Base-by-base conservation (phyloP, 495 filamentous ascomycete species). In the Aspergillus sparsus region DNA sequence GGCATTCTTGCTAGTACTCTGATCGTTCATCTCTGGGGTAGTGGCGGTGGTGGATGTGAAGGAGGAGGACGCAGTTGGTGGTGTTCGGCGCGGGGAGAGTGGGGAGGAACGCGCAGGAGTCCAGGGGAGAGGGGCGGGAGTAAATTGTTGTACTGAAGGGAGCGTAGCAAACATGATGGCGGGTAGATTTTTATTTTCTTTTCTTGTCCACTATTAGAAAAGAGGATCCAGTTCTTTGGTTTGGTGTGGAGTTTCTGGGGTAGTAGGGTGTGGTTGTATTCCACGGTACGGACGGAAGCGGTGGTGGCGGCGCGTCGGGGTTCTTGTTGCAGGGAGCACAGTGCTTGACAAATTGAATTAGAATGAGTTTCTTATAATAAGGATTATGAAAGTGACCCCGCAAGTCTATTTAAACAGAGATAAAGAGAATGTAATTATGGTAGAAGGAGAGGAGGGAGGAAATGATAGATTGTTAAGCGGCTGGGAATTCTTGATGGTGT, bases 31-130 rank as follows among this genome's bases (percentile, higher is more conserved):
- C 27, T 53, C 33, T 21, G 51, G 53, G 45, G 60, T 50, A 44
- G 16, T 57, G 53, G 39, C 36, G 41, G 33, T 60, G 36, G 50
- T 55, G 15, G 46, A 42, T 36, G 31, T n/a, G 57, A 35, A 9
- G 63, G 49, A 9, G 63, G 49, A 31, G 55, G 55, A 62, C 2
- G 49, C 31, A 15, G 54, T 47, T 32, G 54, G 42, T 1, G 49
- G 35, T 11, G 60, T 21, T 34, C 60, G 65, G 66, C 46, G 72
- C 61, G 61, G 68, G 53, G 66, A 71, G 80, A 85, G 69, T 75
- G 81, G 59, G 66, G 78, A 74, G 78, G 86, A 62, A 72, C 81
- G 68, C 70, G 76, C 45, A 76, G 77, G 73, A 77, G 83, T 53
- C 81, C 77, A 69, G 64, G 53, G 67, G 63, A 15, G 65, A 66